Percentiles rank a stretch among this genome's conserved stretches.
Evolutionary conservation across 1,284 basidiomycete species (phyloP).

Genomic region (Amylostereum chailletii): DNA sequence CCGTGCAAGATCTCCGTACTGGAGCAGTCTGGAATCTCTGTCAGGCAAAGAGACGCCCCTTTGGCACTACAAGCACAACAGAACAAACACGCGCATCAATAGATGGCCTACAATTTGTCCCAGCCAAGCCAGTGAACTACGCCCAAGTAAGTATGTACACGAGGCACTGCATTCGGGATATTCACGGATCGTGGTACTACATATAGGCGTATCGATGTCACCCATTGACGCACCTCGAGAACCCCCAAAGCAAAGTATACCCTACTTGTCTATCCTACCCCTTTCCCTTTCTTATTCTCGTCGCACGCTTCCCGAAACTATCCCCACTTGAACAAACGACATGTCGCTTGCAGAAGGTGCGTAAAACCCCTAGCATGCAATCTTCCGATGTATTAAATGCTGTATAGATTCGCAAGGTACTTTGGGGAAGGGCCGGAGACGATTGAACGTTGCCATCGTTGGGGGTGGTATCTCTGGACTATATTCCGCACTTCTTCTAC

Average conservation of each 20-base stretch:
- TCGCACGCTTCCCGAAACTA: neutral
- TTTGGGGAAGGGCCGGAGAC: no score
- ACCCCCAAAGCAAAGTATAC: neutral
- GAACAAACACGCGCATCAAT: no score
- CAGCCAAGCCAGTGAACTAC: no score
- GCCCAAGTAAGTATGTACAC: no score
- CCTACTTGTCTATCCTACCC: neutral
- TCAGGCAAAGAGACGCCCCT: no score
- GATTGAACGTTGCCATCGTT: constrained; percentile 9
- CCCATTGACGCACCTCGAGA: neutral
- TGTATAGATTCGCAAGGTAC: no score
- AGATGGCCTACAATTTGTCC: no score
- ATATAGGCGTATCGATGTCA: neutral
- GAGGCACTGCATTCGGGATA: no score
- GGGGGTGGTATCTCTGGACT: constrained; percentile 15
- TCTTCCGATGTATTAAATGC: neutral
- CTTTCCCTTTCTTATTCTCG: neutral
- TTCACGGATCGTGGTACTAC: no score
- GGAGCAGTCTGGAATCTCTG: no score
- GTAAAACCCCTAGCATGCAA: neutral
- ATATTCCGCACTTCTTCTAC: constrained; percentile 12
- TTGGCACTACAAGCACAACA: no score
- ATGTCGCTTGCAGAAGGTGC: neutral
- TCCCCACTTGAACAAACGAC: neutral
- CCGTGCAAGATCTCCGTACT: no score